Evolutionary conservation across 192 early-diverging fungal genomes (phyloP).

Genomic region (Funneliformis mosseae): DNA sequence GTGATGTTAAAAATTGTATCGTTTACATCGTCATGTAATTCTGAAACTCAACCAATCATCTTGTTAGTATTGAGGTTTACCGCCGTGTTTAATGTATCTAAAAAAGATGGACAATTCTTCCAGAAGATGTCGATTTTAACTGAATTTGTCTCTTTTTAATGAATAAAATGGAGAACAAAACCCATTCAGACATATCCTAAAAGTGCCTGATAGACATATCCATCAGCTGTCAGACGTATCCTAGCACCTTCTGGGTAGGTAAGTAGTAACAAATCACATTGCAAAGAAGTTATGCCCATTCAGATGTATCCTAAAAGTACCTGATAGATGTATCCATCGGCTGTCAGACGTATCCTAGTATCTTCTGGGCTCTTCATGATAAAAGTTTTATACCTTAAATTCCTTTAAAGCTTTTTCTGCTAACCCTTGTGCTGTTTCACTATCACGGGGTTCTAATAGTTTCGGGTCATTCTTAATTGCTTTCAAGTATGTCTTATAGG

Average conservation of each 20-base stretch:
- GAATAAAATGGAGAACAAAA: not conserved
- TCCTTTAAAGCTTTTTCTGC: slow-evolving; percentile 22
- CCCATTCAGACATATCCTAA: slow-evolving; percentile 33
- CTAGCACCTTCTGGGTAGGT: slow-evolving; percentile 23
- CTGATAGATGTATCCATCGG: not conserved
- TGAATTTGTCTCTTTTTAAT: slow-evolving; percentile 11
- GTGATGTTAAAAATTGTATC: slow-evolving; percentile 27
- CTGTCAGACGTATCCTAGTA: not conserved
- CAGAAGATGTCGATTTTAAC: slow-evolving; percentile 1
- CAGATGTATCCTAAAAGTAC: not conserved
- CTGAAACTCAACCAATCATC: slow-evolving; percentile 18
- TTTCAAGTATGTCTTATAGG: slow-evolving; percentile 25
- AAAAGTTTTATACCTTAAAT: slow-evolving; percentile 26
- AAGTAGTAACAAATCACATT: not conserved
- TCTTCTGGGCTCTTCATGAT: slow-evolving; percentile 20
- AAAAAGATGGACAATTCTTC: slow-evolving; percentile 8
- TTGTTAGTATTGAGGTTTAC: slow-evolving; percentile 20
- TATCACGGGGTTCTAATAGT: slow-evolving; percentile 3
- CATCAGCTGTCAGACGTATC: slow-evolving; percentile 27
- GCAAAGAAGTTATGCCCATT: slow-evolving; percentile 1
- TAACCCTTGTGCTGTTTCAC: slow-evolving; percentile 4
- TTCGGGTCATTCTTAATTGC: slow-evolving; percentile 22
- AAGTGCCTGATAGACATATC: slow-evolving; percentile 8
- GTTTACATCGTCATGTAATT: slow-evolving; percentile 18
- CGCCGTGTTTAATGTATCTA: slow-evolving; percentile 14